phyloP scores from a whole-genome alignment of 345 rosid species.

The Sisymbrium altissimum region DNA sequence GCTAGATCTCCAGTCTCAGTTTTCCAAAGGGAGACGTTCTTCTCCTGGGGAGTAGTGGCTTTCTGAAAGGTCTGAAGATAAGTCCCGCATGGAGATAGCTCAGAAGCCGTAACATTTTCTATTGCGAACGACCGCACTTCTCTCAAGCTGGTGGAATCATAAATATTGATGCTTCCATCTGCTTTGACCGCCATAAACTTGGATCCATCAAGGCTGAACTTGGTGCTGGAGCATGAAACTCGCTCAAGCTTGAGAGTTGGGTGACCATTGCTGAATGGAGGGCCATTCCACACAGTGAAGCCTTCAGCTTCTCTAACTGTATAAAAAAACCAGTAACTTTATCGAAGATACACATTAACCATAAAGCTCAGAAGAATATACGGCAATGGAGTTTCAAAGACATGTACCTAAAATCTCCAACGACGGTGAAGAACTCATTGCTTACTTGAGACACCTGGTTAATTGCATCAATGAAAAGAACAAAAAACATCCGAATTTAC shows the following conservation, averaged over 20 bases:
- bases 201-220: slow-evolving; percentile 76
- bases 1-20: slow-evolving; percentile 61
- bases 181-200: slow-evolving; percentile 63
- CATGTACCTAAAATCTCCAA: slow-evolving; percentile 71
- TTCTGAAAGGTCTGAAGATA: slow-evolving; percentile 90
- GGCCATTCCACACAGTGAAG: slow-evolving; percentile 77
- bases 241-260: slow-evolving; percentile 60
- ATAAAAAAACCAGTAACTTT: background rate
- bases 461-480: background rate
- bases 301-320: slow-evolving; percentile 77
- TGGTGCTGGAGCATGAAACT: slow-evolving; percentile 56
- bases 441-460: slow-evolving; percentile 22
- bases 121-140: slow-evolving; percentile 63
- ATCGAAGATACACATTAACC: background rate
- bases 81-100: slow-evolving; percentile 74
- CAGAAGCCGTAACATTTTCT: slow-evolving; percentile 53
- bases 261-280: slow-evolving; percentile 61
- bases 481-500: background rate
- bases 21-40: slow-evolving; percentile 71
- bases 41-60: slow-evolving; percentile 68
- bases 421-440: slow-evolving; percentile 43
- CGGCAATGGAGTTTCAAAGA: background rate
- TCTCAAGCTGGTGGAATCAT: slow-evolving; percentile 53
- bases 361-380: background rate
- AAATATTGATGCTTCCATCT: slow-evolving; percentile 48